Evolutionary conservation across 2,329 filamentous ascomycete species (phyloP).

Genomic region (Cladobotryum mycophilum): DNA sequence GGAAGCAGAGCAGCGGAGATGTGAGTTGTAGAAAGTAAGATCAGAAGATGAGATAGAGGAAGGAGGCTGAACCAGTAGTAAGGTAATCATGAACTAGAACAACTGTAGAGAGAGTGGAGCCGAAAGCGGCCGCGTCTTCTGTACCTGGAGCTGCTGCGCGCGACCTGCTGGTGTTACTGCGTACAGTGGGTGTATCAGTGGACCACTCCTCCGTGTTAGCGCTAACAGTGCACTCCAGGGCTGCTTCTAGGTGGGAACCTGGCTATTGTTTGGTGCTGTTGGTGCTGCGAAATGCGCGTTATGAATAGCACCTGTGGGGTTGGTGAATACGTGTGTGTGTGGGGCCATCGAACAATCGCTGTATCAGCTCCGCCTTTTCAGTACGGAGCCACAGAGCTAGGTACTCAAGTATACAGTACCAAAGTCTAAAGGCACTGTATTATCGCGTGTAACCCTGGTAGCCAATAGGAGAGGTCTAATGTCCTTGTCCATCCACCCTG

Average conservation of each 20-base stretch:
- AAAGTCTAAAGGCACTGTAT: not conserved
- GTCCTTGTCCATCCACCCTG: constrained; percentile 5
- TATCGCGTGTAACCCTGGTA: not conserved
- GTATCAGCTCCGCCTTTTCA: not conserved
- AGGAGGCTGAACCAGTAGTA: constrained; percentile 7
- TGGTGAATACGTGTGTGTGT: no score
- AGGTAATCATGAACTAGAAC: not conserved
- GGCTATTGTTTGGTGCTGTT: not conserved
- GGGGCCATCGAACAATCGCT: no score
- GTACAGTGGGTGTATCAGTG: no score
- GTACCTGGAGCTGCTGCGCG: no score
- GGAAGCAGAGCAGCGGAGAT: constrained; percentile 7
- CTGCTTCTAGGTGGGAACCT: no score
- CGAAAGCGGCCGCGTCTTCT: constrained; percentile 4
- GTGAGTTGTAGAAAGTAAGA: constrained; percentile 1
- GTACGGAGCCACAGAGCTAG: not conserved
- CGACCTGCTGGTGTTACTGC: no score
- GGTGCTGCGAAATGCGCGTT: constrained; percentile 1
- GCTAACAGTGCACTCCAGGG: no score
- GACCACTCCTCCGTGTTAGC: no score
- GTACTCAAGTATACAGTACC: not conserved
- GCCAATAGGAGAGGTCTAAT: not conserved
- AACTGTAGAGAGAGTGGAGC: constrained; percentile 4
- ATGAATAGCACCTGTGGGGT: no score
- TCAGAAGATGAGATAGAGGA: constrained; percentile 8